Evolutionary conservation across 2,329 filamentous ascomycete species (phyloP), one percentile per base, ranked within the genome.

Genomic region (Neofusicoccum kwambonambiense): DNA sequence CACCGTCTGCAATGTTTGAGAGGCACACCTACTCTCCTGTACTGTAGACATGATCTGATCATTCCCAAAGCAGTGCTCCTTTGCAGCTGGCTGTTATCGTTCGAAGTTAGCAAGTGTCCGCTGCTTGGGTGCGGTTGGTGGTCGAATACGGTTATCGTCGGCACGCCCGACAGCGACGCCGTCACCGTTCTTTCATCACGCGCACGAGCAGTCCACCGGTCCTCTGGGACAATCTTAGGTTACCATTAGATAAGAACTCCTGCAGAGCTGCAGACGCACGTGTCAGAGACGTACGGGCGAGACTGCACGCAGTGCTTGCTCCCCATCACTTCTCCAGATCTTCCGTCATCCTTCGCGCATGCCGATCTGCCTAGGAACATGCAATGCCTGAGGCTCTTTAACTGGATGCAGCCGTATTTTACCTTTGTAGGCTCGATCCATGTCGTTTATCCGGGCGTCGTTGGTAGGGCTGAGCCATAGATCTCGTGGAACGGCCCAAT

Each of bases 131-230:
- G 52, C 17, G 19, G 37, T 17, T 31, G 13, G 22, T 44, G 52
- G 52, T 42, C 39, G 52, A 54, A 42, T 42, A 37, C 52, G 56
- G 41, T 49, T 60, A 60, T 60, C 17, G n/a, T 49, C 56, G 56
- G 56, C 6, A 35, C 4, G 27, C 27, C 56, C 56, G 56, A 60
- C 56, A 47, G 9, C 27, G 7, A 34, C 50, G 50, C 34, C 17
- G 56, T 60, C 56, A 60, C 56, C 56, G 56, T 17, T 19, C n/a
- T 45, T 34, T 60, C 54, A 60, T 60, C 56, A 60, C 22, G 56
- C 39, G 56, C 41, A 45, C 56, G 22, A 6, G 8, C n/a, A 9
- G 13, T 22, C 45, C 41, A 37, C 41, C 42, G 56, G 44, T 45
- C n/a, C 44, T 31, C 31, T 22, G 27, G 42, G 56, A 17, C n/a